Conservation (phyloP, 371 early-diverging fungal genomes). For the Saksenaea oblongispora region DNA sequence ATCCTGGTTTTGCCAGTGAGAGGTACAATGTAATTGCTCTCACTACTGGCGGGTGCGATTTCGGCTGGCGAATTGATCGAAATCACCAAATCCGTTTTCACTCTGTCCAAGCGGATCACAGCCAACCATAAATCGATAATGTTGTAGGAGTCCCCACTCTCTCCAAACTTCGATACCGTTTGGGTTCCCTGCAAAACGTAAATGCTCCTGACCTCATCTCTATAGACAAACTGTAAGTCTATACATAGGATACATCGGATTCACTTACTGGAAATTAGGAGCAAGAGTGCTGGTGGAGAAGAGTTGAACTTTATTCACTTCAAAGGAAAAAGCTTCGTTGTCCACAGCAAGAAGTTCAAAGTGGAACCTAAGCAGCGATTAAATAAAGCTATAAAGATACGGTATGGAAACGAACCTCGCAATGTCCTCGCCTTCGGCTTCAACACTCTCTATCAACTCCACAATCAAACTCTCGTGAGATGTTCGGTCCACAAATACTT, state of each 20-base stretch:
- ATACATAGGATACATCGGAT: too few relatives aligned
- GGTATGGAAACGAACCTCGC: conserved; percentile 47
- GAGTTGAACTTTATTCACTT: conserved; percentile 32
- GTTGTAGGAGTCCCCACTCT: conserved; percentile 56
- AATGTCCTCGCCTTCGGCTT: conserved; percentile 50
- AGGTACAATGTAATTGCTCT: neutral
- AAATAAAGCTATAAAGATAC: neutral
- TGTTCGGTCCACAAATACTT: conserved; percentile 76
- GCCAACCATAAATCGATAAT: conserved; percentile 67
- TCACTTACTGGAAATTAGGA: conserved; percentile 60
- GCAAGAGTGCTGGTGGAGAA: conserved; percentile 21
- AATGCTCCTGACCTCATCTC: conserved; percentile 10
- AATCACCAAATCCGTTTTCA: conserved; percentile 73
- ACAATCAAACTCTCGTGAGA: conserved; percentile 83
- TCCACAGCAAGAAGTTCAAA: conserved; percentile 78
- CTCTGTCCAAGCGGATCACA: conserved; percentile 63
- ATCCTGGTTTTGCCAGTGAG: neutral
- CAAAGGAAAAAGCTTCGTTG: conserved; percentile 63
- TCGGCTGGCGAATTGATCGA: conserved; percentile 69
- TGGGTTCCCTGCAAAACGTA: conserved; percentile 62
- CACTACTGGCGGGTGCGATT: conserved; percentile 42
- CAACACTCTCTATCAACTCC: conserved; percentile 77
- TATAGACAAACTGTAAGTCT: too few relatives aligned
- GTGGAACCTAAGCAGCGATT: conserved; percentile 57
- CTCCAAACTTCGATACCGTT: conserved; percentile 71